Evolutionary conservation across 768 basidiomycete species (phyloP).

Genomic region (Boletus subparvulus): DNA sequence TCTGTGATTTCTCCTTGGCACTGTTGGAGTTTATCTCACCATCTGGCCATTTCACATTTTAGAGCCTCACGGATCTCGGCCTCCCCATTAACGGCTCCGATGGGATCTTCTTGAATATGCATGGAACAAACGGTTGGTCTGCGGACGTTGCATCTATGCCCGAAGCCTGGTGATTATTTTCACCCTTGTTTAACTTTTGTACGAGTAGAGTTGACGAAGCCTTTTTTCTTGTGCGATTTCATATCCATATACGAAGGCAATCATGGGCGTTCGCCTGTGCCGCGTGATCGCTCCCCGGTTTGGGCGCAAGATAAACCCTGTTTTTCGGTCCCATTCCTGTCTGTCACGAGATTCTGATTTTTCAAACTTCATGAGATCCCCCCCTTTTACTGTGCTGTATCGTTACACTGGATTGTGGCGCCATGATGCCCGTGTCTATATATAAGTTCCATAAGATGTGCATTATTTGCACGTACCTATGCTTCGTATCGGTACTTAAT

Average conservation of each 20-base stretch:
- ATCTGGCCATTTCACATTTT: slow-evolving; percentile 3
- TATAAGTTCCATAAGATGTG: neutral
- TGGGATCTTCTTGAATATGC: slow-evolving; percentile 81
- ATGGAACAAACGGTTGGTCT: slow-evolving; percentile 70
- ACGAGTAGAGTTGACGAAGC: slow-evolving; percentile 24
- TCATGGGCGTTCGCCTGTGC: slow-evolving; percentile 13
- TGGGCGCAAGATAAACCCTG: neutral
- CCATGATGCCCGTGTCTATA: neutral
- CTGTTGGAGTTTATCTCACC: neutral
- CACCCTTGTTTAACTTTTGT: slow-evolving; percentile 13
- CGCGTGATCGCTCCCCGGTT: slow-evolving; percentile 13
- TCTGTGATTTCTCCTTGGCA: slow-evolving; percentile 35
- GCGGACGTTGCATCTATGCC: slow-evolving; percentile 75
- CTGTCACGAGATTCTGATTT: slow-evolving; percentile 1
- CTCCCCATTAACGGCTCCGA: slow-evolving; percentile 91
- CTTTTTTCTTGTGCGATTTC: slow-evolving; percentile 19
- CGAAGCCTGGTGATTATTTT: slow-evolving; percentile 70
- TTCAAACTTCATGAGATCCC: neutral
- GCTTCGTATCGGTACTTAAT: neutral
- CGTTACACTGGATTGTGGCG: neutral
- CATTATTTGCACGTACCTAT: slow-evolving; percentile 4
- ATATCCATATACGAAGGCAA: slow-evolving; percentile 21
- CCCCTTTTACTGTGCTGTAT: neutral
- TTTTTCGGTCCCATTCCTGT: neutral
- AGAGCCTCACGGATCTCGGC: slow-evolving; percentile 88